Evolutionary conservation across 192 early-diverging fungal genomes (phyloP).

Genomic region (Chytriomyces sp.): DNA sequence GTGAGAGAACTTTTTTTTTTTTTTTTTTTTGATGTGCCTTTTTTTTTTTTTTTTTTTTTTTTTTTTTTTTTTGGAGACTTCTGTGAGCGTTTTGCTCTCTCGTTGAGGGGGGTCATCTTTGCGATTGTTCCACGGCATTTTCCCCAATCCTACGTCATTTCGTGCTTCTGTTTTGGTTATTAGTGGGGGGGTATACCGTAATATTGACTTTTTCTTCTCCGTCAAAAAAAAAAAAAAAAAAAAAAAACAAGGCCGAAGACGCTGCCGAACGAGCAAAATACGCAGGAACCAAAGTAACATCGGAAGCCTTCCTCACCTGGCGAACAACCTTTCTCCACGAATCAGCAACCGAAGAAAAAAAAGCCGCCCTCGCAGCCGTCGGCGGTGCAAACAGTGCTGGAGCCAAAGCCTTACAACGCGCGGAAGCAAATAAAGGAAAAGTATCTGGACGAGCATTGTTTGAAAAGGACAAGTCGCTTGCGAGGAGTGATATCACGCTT

Average conservation of each 20-base stretch:
- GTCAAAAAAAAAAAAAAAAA: no score
- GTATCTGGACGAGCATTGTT: conserved; percentile 84
- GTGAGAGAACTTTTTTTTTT: background rate
- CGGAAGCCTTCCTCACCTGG: conserved; percentile 80
- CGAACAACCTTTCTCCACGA: conserved; percentile 79
- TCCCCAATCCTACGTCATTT: no score
- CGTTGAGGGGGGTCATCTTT: no score
- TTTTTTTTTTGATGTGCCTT: no score
- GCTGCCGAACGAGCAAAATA: conserved; percentile 76
- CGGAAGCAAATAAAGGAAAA: conserved; percentile 43
- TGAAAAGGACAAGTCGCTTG: conserved; percentile 85
- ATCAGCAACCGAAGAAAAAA: conserved; percentile 44
- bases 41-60: no score
- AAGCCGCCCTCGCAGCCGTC: background rate
- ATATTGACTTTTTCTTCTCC: no score
- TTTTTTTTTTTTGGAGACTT: no score
- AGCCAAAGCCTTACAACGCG: conserved; percentile 20
- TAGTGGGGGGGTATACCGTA: no score
- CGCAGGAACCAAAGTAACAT: conserved; percentile 83
- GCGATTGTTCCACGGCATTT: no score
- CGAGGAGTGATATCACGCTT: conserved; percentile 77
- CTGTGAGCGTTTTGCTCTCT: no score
- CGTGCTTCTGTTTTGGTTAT: no score
- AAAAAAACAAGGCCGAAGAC: conserved; percentile 47
- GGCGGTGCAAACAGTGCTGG: conserved; percentile 40